Evolutionary conservation across 805 yeast genomes (phyloP).

Genomic region (Metschnikowia noctiluminum): DNA sequence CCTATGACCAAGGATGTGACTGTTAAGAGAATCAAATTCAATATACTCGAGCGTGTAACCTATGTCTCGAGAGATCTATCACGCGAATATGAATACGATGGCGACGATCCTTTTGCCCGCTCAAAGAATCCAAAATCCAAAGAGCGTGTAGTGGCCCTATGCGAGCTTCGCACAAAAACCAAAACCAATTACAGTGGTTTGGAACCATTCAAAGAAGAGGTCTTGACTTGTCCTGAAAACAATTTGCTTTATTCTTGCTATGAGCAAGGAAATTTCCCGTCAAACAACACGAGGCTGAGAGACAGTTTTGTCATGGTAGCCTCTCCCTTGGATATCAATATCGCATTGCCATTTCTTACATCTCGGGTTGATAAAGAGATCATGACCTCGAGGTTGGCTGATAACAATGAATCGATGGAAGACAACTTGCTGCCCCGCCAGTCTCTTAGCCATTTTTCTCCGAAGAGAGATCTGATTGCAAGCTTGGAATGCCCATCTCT

Average conservation of each 20-base stretch:
- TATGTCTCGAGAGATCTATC: slow-evolving; percentile 56
- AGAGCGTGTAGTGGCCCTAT: slow-evolving; percentile 56
- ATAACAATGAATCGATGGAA: slow-evolving; percentile 7
- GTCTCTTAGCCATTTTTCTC: background rate
- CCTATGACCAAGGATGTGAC: slow-evolving; percentile 63
- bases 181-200: slow-evolving; percentile 32
- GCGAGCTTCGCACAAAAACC: slow-evolving; percentile 59
- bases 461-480: slow-evolving; percentile 8
- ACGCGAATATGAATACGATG: slow-evolving; percentile 52
- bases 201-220: slow-evolving; percentile 57
- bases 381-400: slow-evolving; percentile 18
- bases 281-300: background rate
- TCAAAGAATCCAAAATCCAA: slow-evolving; percentile 8
- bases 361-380: slow-evolving; percentile 32
- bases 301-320: slow-evolving; percentile 30
- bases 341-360: slow-evolving; percentile 43
- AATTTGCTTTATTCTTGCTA: slow-evolving; percentile 59
- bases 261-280: slow-evolving; percentile 22
- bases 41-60: slow-evolving; percentile 62
- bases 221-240: slow-evolving; percentile 54
- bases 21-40: slow-evolving; percentile 61
- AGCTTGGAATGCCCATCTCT: slow-evolving; percentile 21
- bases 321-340: slow-evolving; percentile 41
- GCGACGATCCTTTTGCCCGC: slow-evolving; percentile 19
- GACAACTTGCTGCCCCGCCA: slow-evolving; percentile 2